Evolutionary conservation across 1,284 basidiomycete genomes (phyloP).

Genomic region (Prillingera fragicola): DNA sequence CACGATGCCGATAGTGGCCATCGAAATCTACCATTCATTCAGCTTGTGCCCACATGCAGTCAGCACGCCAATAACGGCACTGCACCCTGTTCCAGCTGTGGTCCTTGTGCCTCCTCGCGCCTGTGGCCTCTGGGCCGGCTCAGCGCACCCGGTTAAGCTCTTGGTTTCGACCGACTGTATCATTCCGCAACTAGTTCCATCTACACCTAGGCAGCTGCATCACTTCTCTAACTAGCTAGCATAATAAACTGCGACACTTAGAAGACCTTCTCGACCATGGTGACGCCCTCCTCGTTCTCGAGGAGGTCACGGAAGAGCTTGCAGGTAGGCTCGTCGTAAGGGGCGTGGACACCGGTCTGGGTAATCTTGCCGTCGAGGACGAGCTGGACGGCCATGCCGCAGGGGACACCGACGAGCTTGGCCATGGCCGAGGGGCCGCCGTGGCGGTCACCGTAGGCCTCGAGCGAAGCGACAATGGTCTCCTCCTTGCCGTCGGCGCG

Average conservation of each 20-base stretch:
- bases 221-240: too few species aligned
- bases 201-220: too few species aligned
- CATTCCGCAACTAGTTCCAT: too few species aligned
- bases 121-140: too few species aligned
- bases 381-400: conserved; percentile 84
- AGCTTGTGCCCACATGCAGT: too few species aligned
- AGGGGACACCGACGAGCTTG: conserved; percentile 81
- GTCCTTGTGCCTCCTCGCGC: too few species aligned
- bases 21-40: too few species aligned
- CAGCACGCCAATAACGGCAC: too few species aligned
- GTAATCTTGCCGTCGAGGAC: conserved; percentile 65
- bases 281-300: conserved; percentile 72
- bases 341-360: conserved; percentile 75
- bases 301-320: conserved; percentile 69
- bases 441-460: conserved; percentile 77
- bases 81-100: too few species aligned
- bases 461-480: conserved; percentile 85
- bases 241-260: conserved; percentile 38
- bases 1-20: too few species aligned
- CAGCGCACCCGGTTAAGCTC: too few species aligned
- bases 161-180: too few species aligned
- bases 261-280: conserved; percentile 62
- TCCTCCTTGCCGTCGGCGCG: conserved; percentile 78
- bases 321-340: conserved; percentile 76
- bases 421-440: conserved; percentile 92